Evolutionary conservation across 2,329 filamentous ascomycete species (phyloP).

Genomic region (Paraphoma chrysanthemicola): DNA sequence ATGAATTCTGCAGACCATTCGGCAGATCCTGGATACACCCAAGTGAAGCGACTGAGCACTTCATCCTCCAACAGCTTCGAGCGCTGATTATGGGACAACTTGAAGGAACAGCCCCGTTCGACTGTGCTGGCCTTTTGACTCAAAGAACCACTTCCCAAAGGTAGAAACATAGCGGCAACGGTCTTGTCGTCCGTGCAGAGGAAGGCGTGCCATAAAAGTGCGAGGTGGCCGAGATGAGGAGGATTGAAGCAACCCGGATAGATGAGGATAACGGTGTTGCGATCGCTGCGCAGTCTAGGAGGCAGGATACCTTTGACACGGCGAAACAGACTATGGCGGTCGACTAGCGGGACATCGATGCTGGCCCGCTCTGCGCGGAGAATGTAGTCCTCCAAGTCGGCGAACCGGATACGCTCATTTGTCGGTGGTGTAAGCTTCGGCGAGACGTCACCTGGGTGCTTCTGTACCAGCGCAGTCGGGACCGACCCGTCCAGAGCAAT

Average conservation of each 20-base stretch:
- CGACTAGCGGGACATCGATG: neutral
- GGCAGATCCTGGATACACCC: neutral
- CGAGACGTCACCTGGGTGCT: no score
- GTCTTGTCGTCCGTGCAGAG: neutral
- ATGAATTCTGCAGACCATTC: neutral
- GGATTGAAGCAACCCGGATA: neutral
- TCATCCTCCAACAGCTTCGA: neutral
- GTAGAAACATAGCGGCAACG: neutral
- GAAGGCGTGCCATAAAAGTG: neutral
- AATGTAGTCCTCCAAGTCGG: neutral
- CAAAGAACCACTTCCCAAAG: neutral
- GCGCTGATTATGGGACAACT: neutral
- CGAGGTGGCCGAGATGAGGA: neutral
- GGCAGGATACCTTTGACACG: neutral
- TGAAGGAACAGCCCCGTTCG: neutral
- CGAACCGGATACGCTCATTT: neutral
- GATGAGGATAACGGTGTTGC: neutral
- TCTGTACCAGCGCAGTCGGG: no score
- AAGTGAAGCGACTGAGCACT: neutral
- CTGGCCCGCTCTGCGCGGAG: neutral
- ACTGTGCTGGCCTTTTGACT: neutral
- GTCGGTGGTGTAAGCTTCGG: no score
- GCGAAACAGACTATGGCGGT: neutral
- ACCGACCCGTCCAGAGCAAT: no score
- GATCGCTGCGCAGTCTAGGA: neutral